Percentiles rank a stretch among this genome's conserved stretches.
Evolutionary conservation across 768 basidiomycete species (phyloP).

Genomic region (Macrolepiota dolichaula): DNA sequence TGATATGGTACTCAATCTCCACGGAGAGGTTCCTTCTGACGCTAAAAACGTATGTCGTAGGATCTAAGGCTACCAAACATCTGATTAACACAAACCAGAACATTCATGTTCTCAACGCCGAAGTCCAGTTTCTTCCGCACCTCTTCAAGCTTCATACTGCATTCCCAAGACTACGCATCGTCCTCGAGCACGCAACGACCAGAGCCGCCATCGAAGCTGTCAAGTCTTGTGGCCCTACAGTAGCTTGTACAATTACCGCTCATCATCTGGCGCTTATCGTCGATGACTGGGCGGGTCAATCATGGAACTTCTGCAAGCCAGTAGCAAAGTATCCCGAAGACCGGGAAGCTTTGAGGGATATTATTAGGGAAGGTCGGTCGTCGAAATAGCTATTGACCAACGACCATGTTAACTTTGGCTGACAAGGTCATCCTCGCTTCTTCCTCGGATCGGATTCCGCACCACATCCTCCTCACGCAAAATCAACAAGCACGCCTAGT

Average conservation of each 20-base stretch:
- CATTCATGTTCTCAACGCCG: constrained; percentile 91
- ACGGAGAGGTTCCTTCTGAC: constrained; percentile 96
- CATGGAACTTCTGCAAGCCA: constrained; percentile 96
- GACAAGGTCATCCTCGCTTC: constrained; percentile 83
- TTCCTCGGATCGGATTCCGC: constrained; percentile 98
- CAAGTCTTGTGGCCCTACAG: constrained; percentile 71
- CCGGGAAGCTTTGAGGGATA: constrained; percentile 73
- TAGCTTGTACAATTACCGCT: constrained; percentile 95
- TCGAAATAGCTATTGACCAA: neutral
- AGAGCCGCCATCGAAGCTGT: constrained; percentile 87
- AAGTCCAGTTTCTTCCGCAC: constrained; percentile 85
- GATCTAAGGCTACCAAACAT: constrained; percentile 19
- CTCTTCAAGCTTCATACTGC: constrained; percentile 72
- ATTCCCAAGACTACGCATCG: constrained; percentile 91
- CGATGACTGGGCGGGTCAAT: constrained; percentile 95
- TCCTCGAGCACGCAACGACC: constrained; percentile 96
- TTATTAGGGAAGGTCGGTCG: constrained; percentile 66
- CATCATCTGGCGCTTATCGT: constrained; percentile 94
- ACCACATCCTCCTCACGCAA: constrained; percentile 73
- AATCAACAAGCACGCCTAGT: constrained; percentile 66
- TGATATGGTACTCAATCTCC: constrained; percentile 93
- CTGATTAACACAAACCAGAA: constrained; percentile 45
- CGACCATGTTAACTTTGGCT: neutral
- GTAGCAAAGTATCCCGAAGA: constrained; percentile 96
- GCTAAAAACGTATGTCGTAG: constrained; percentile 19